These are phyloP conservation scores for Vitis rupestris DNA, from an alignment of 164 flowering plant genomes.

Conservation along the genomic window DNA sequence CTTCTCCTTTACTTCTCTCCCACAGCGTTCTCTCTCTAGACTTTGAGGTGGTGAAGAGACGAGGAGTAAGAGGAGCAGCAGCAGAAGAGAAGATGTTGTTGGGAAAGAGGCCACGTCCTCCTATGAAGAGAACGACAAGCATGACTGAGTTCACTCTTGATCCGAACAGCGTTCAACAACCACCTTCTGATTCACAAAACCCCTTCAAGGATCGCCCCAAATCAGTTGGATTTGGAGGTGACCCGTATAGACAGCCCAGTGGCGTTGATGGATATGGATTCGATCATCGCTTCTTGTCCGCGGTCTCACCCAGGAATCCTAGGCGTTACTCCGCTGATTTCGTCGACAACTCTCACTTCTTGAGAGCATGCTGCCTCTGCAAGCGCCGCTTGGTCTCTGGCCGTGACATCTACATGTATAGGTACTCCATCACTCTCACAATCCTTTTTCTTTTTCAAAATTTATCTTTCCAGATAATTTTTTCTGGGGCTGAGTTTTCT, in stretches of 20 bases:
- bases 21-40: slow-evolving; percentile 2
- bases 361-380: slow-evolving; percentile 62
- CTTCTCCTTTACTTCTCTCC: slow-evolving; percentile 9
- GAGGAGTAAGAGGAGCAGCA: neutral
- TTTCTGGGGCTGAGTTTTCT: neutral
- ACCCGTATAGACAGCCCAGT: neutral
- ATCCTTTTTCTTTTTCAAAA: neutral
- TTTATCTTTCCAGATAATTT: neutral
- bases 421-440: slow-evolving; percentile 25
- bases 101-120: slow-evolving; percentile 63
- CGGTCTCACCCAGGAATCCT: slow-evolving; percentile 31
- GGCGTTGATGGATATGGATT: neutral
- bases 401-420: slow-evolving; percentile 77
- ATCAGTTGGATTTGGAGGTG: slow-evolving; percentile 4
- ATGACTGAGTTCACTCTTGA: slow-evolving; percentile 60
- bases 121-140: slow-evolving; percentile 67
- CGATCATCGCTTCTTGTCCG: slow-evolving; percentile 27
- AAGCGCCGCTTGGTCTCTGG: slow-evolving; percentile 59
- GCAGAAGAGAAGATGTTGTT: slow-evolving; percentile 37
- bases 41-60: too few species aligned
- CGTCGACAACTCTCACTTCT: slow-evolving; percentile 41
- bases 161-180: slow-evolving; percentile 18
- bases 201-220: neutral
- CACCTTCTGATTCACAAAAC: slow-evolving; percentile 17
- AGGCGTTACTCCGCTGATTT: slow-evolving; percentile 38